Conservation (phyloP, 2,329 filamentous ascomycete genomes). For the Cladosporium cucumerinum region DNA sequence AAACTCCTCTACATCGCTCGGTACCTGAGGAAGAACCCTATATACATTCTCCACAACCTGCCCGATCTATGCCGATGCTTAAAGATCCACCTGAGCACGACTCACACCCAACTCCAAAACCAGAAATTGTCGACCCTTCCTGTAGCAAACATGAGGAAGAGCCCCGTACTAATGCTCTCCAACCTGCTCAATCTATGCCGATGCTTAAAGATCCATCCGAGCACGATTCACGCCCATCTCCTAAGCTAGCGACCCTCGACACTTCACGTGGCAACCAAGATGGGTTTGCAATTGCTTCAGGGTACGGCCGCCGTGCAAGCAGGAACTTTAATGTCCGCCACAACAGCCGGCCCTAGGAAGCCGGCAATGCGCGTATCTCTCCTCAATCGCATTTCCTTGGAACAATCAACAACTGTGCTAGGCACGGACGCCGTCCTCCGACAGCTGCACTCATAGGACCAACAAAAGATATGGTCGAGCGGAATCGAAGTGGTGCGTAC, state of each 20-base stretch:
- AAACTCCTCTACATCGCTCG: constrained; percentile 27
- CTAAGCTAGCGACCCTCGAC: not conserved
- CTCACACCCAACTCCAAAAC: not conserved
- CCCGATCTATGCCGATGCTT: constrained; percentile 4
- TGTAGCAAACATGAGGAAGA: constrained; percentile 19
- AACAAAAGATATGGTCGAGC: constrained; percentile 29
- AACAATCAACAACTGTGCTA: constrained; percentile 28
- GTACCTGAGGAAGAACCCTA: constrained; percentile 20
- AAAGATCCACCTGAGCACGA: constrained; percentile 2
- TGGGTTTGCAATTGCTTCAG: not conserved
- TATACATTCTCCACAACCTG: constrained; percentile 26
- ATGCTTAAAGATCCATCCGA: constrained; percentile 5
- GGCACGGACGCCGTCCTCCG: constrained; percentile 31
- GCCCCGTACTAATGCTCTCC: constrained; percentile 24
- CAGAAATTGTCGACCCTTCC: not conserved
- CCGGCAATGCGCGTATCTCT: not conserved
- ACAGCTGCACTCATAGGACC: constrained; percentile 11
- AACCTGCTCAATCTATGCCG: constrained; percentile 14
- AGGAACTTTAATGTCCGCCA: constrained; percentile 7
- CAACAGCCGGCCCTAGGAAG: constrained; percentile 13
- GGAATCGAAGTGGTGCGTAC: constrained; percentile 30
- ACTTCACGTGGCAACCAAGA: constrained; percentile 11
- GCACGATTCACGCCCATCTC: not conserved
- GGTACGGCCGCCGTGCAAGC: constrained; percentile 7
- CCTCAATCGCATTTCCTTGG: constrained; percentile 26